A percentile compares a stretch with the other conserved stretches of the same genome.
Evolutionary conservation across 1,139 yeast genomes (phyloP).

Genomic region (Debaryomycetaceae sp.): DNA sequence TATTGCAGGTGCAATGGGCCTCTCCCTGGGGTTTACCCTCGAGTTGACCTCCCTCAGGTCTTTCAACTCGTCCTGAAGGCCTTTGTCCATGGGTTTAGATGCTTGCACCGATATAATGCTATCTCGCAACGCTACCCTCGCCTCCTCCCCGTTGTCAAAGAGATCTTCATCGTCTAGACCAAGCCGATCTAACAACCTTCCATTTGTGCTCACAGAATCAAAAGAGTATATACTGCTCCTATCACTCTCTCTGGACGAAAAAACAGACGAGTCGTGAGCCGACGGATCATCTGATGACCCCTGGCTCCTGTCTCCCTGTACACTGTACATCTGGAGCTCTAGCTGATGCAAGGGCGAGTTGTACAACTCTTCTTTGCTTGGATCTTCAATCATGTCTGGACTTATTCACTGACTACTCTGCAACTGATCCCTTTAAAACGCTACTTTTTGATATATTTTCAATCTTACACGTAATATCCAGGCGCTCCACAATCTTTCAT

Average conservation of each 20-base stretch:
- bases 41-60: constrained; percentile 1
- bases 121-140: constrained; percentile 15
- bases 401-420: not conserved
- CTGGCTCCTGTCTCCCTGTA: constrained; percentile 1
- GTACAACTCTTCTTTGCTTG: constrained; percentile 7
- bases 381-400: not conserved
- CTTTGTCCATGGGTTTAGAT: constrained; percentile 28
- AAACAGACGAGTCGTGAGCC: not conserved
- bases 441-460: not conserved
- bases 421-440: not conserved
- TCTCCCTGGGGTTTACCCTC: not conserved
- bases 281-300: not conserved
- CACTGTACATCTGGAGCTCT: constrained; percentile 12
- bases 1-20: constrained; percentile 1
- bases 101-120: constrained; percentile 24
- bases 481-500: too few species aligned
- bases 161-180: constrained; percentile 27
- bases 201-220: constrained; percentile 45
- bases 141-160: constrained; percentile 13
- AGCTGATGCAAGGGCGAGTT: constrained; percentile 21
- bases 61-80: constrained; percentile 19
- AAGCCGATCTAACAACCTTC: constrained; percentile 40
- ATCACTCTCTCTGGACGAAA: constrained; percentile 12
- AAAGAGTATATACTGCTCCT: constrained; percentile 40
- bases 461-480: not conserved